Base-by-base conservation (phyloP, 208 protist species). In the Angomonas deanei region DNA sequence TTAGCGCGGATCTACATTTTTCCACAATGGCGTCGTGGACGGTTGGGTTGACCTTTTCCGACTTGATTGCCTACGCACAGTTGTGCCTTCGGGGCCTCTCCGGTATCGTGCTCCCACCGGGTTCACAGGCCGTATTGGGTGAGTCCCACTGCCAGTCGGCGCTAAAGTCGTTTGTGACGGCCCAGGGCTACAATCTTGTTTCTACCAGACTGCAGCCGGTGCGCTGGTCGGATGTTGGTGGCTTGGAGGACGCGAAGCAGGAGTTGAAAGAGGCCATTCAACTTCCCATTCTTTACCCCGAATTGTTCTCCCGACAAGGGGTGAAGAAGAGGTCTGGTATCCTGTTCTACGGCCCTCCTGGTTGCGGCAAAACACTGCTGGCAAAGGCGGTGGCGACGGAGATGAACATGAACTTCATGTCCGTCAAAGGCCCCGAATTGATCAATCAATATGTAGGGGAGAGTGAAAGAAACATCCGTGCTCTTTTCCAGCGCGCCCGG, bases 391-490 rank as follows among this genome's bases (percentile, higher is more conserved):
- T 97, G 3, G 93, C 93, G 6, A 97, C 90, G 0, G 90, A 97
- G 75, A 94, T 94, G 83, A 86, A 87, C 59, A 86, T 97, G 77
- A 95, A 95, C 67, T 97, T 97, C 54, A 94, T 97, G 74, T 88
- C 84, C 0, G 93, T 97, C n/a, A 97, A 97, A 68, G 93, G 96
- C 0, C 96, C 96, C 0, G 93, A 98, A 76, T 76, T 98, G 34
- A 94, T 98, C 50, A 97, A 97, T 47, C 87, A 92, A 76, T 97
- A 97, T 66, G 88, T 97, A 1, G 94, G 94, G 11, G 92, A 97
- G 70, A 95, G 86, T 34, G 94, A 97, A 65, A 66, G 64, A 28
- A 96, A 97, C 70, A 91, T 97, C 48, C 82, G 92, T 0, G 57
- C 86, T 6, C 76, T 97, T 15, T 97, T 97, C 59, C 80, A 96